These are phyloP conservation scores for Avena sativa DNA, from an alignment of 176 grass and related monocot species.

Conservation along the genomic window DNA sequence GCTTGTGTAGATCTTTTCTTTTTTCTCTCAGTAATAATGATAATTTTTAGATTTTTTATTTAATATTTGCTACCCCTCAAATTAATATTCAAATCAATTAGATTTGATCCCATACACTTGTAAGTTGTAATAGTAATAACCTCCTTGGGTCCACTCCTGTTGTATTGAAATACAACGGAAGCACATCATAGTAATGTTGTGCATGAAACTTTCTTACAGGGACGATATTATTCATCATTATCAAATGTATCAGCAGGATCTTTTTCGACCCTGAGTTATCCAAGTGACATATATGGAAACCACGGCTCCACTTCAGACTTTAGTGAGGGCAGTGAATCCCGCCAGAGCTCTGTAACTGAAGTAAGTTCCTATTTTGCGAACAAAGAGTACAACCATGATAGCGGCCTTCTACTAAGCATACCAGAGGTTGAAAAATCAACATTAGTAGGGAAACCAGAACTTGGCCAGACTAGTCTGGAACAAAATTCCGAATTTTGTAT, in stretches of 20 bases:
- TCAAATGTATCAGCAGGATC: constrained; percentile 61
- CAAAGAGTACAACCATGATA: constrained; percentile 43
- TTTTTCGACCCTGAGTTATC: constrained; percentile 51
- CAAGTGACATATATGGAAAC: constrained; percentile 41
- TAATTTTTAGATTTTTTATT: neutral
- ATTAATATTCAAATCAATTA: constrained; percentile 13
- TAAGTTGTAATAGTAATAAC: neutral
- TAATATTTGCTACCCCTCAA: neutral
- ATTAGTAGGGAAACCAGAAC: neutral
- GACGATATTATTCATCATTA: constrained; percentile 72
- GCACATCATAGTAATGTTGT: constrained; percentile 19
- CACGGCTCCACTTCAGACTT: constrained; percentile 41
- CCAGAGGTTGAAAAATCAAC: constrained; percentile 35
- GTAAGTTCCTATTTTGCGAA: constrained; percentile 70
- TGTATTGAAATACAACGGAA: constrained; percentile 27
- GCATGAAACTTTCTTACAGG: constrained; percentile 59
- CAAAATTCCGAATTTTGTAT: constrained; percentile 49
- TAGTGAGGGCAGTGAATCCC: constrained; percentile 61
- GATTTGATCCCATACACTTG: neutral
- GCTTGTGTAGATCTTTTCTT: neutral
- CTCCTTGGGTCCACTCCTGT: neutral
- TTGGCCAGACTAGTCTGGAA: constrained; percentile 32
- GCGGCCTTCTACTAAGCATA: constrained; percentile 35
- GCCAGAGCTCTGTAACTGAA: constrained; percentile 71
- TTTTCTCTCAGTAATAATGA: neutral